Evolutionary conservation across 2,329 filamentous ascomycete species (phyloP).

Genomic region (Colletotrichum agaves): DNA sequence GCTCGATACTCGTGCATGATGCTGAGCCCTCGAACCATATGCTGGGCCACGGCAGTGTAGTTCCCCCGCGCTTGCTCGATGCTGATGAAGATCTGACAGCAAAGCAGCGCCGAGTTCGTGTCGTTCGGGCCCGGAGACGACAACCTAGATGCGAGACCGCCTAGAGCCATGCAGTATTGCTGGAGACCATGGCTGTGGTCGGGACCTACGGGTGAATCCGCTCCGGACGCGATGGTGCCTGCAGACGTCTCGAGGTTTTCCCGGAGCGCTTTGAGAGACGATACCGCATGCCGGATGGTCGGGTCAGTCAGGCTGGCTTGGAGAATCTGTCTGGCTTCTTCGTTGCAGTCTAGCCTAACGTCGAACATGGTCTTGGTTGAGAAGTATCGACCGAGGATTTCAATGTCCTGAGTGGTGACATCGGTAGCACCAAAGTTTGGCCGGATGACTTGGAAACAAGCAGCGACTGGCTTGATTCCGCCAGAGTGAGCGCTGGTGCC

Average conservation of each 20-base stretch:
- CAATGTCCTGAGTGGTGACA: constrained; percentile 44
- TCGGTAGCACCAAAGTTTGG: constrained; percentile 32
- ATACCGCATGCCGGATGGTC: constrained; percentile 51
- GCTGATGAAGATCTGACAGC: constrained; percentile 59
- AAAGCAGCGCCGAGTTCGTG: constrained; percentile 54
- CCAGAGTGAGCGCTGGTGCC: not conserved
- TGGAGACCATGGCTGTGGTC: constrained; percentile 49
- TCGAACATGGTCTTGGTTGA: constrained; percentile 55
- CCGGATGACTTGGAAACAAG: constrained; percentile 38
- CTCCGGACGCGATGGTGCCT: constrained; percentile 37
- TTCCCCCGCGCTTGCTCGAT: constrained; percentile 56
- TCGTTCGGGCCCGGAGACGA: constrained; percentile 44
- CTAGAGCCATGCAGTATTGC: constrained; percentile 55
- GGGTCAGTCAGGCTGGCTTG: constrained; percentile 50
- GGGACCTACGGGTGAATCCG: constrained; percentile 39
- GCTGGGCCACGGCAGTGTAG: constrained; percentile 53
- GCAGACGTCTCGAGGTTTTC: constrained; percentile 50
- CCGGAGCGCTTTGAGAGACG: constrained; percentile 52
- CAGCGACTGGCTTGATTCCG: constrained; percentile 32
- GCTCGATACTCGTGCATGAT: constrained; percentile 55
- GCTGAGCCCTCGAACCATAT: constrained; percentile 54
- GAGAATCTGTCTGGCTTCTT: constrained; percentile 53
- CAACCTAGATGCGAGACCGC: constrained; percentile 52
- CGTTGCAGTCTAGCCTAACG: constrained; percentile 49
- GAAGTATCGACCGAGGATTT: constrained; percentile 51